Evolutionary conservation across 352 stramenopile genomes (phyloP), one percentile per base, ranked within the genome.

Genomic region (Phytophthora agathidicida): DNA sequence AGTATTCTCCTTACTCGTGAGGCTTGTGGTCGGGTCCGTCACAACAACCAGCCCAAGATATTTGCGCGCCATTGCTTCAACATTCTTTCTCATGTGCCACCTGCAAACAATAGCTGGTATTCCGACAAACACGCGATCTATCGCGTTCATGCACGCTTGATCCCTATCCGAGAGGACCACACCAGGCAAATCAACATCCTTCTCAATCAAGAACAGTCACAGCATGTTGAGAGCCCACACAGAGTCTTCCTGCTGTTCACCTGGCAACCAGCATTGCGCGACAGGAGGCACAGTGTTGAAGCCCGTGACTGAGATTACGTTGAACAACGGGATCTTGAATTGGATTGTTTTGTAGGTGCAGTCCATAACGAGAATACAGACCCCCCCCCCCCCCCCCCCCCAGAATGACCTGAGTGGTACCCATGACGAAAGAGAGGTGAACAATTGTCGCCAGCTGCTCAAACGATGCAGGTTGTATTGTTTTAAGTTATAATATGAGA

Each of bases 331-430:
- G 16, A 59, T 28, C 17, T 59, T 22, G 20, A 33, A 59, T n/a
- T 28, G 13, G 38, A 43, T 59, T 0, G 38, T 59, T 14, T 59
- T 59, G 49, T 59, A 59, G 0, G 37, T 59, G 16, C 49, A 59
- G 16, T 59, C 49, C 20, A 59, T 28, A 14, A 57, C 17, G 16
- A 48, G 9, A 28, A 57, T 37, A n/a, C n/a, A n/a, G n/a, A n/a
- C n/a, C n/a, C n/a, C n/a, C n/a, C n/a, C n/a, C n/a, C n/a, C n/a
- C n/a, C n/a, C n/a, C n/a, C n/a, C n/a, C n/a, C n/a, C n/a, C n/a
- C n/a, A n/a, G n/a, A n/a, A n/a, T n/a, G n/a, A n/a, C n/a, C n/a
- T n/a, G n/a, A n/a, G n/a, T n/a, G n/a, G n/a, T n/a, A n/a, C n/a
- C n/a, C n/a, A n/a, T n/a, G n/a, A n/a, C n/a, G n/a, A n/a, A n/a